Evolutionary conservation across 2,329 filamentous ascomycete species (phyloP), one percentile per base, ranked within the genome.

Genomic region (Cryoendolithus antarcticus): DNA sequence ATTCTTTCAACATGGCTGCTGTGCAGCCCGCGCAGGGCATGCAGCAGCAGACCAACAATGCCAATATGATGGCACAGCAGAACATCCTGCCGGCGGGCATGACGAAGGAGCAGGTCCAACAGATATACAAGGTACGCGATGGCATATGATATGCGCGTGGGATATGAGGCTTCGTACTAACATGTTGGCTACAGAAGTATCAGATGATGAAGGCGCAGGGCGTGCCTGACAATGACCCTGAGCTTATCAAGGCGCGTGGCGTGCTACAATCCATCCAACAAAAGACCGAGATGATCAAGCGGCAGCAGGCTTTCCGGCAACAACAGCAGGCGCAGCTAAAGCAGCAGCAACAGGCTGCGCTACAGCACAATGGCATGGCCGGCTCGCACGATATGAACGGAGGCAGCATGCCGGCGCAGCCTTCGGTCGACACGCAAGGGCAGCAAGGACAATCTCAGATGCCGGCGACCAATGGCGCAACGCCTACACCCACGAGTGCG

Each of bases 161-260:
- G 15, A 19, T 19, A 19, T 19, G 15, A 19, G 15, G 15, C 15
- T 19, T 19, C 15, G 15, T 19, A 5, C 15, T 19, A 19, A 19
- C 15, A 19, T 19, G 15, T 19, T 19, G 15, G 15, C 15, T 19
- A 19, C 54, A 95, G 88, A 86, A 85, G 72, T 91, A 83, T 49
- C 81, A 83, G 56, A 77, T 84, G 60, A 86, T 96, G 82, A 91
- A 89, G 63, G 75, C 83, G 40, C 73, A 80, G 53, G 88, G 88
- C 50, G 80, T 93, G 15, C 76, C 84, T 31, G 72, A 78, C 41
- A 81, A 73, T 41, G 86, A 96, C 54, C 89, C 89, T 34, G 88
- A 96, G 59, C 88, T 81, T 54, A 72, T 89, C 54, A 93, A 91
- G 63, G 75, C 79, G 27, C 80, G 85, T 38, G 77, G 82, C 45